phyloP scores from a whole-genome alignment of 768 basidiomycete species.

The Antrodiella citrinella region DNA sequence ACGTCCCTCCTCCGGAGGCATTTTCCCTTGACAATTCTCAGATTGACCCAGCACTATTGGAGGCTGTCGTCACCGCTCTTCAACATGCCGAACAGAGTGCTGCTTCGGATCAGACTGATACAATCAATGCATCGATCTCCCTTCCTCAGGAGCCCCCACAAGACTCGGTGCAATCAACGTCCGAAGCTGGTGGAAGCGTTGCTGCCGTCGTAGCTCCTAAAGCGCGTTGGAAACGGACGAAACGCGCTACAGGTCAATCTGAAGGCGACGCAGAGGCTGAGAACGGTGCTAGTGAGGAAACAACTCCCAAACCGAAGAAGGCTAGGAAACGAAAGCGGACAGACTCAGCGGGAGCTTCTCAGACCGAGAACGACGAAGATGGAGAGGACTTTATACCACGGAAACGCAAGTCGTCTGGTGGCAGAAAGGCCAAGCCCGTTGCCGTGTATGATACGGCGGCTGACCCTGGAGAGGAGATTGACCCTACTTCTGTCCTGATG shows the following conservation, averaged over 20 bases:
- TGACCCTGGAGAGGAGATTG: conserved; percentile 68
- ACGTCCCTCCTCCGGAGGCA: not conserved
- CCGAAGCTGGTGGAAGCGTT: not conserved
- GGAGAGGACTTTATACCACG: not conserved
- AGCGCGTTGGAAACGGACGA: not conserved
- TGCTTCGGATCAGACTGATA: not conserved
- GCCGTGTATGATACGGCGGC: conserved; percentile 51
- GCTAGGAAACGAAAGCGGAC: not conserved
- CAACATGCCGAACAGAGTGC: conserved; percentile 4
- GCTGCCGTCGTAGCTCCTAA: not conserved
- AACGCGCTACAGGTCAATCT: not conserved
- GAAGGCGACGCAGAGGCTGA: not conserved
- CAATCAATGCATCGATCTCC: not conserved
- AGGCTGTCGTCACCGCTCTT: conserved; percentile 11
- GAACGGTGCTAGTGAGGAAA: not conserved
- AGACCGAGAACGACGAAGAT: not conserved
- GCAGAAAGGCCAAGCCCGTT: conserved; percentile 33
- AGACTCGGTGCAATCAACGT: not conserved
- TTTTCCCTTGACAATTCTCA: conserved; percentile 4
- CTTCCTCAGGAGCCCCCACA: not conserved
- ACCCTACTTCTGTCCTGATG: conserved; percentile 83
- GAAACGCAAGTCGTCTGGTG: conserved; percentile 16
- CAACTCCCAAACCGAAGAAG: not conserved
- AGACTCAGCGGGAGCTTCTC: not conserved
- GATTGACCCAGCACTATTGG: conserved; percentile 11